Percentiles rank a stretch among this genome's conserved stretches.
Evolutionary conservation across 306 rosid genomes (phyloP).

Genomic region (Acacia acuminata): DNA sequence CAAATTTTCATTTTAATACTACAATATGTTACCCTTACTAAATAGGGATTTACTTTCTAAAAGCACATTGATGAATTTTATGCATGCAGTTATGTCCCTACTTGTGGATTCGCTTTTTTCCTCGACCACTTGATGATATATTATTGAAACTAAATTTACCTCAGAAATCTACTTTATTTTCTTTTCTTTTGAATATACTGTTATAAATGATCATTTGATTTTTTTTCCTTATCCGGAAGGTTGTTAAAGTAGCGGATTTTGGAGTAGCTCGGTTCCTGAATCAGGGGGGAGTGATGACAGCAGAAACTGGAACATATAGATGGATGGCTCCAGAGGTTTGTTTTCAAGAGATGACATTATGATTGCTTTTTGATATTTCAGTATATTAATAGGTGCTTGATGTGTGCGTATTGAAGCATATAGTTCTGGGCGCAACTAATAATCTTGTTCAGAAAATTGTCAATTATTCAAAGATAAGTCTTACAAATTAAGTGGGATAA

Average conservation of each 20-base stretch:
- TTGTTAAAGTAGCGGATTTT: slow-evolving; percentile 98
- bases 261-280: slow-evolving; percentile 96
- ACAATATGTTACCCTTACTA: background rate
- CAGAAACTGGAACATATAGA: slow-evolving; percentile 98
- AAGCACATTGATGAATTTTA: background rate
- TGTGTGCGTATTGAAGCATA: background rate
- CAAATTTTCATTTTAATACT: slow-evolving; percentile 14
- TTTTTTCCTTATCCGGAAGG: slow-evolving; percentile 41
- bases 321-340: slow-evolving; percentile 99
- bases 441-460: background rate
- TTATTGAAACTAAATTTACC: background rate
- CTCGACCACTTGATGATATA: background rate
- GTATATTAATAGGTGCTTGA: background rate
- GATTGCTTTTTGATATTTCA: slow-evolving; percentile 11
- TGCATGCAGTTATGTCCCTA: background rate
- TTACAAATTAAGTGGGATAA: background rate
- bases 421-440: background rate
- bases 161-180: background rate
- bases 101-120: slow-evolving; percentile 14
- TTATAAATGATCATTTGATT: slow-evolving; percentile 2
- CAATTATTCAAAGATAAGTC: background rate
- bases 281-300: slow-evolving; percentile 97
- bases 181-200: background rate
- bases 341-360: slow-evolving; percentile 19
- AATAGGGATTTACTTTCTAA: slow-evolving; percentile 25